Conservation (phyloP, 106 monocot genomes). For the Allium fistulosum region DNA sequence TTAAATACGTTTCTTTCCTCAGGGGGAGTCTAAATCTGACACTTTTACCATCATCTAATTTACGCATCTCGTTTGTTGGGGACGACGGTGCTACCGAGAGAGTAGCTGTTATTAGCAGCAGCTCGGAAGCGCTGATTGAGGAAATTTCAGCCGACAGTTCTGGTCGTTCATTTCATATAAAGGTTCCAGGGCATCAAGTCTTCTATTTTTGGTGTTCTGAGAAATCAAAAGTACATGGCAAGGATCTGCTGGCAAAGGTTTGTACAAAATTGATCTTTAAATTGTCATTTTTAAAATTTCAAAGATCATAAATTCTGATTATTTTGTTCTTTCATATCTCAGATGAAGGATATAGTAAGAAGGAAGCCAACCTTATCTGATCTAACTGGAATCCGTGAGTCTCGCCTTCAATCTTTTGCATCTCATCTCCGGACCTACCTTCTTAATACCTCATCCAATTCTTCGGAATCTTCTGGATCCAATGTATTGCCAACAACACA, state of each 20-base stretch:
- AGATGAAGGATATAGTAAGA: slow-evolving; percentile 82
- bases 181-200: slow-evolving; percentile 26
- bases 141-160: slow-evolving; percentile 76
- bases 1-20: slow-evolving; percentile 8
- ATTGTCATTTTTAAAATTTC: not conserved
- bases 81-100: slow-evolving; percentile 69
- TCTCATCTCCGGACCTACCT: slow-evolving; percentile 62
- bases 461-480: slow-evolving; percentile 3
- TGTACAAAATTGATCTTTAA: slow-evolving; percentile 2
- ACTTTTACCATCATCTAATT: slow-evolving; percentile 70
- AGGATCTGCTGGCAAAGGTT: slow-evolving; percentile 63
- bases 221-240: slow-evolving; percentile 58
- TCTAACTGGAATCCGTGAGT: slow-evolving; percentile 68
- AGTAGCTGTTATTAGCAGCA: slow-evolving; percentile 38
- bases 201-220: slow-evolving; percentile 92
- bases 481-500: slow-evolving; percentile 15
- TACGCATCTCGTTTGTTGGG: slow-evolving; percentile 57
- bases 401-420: slow-evolving; percentile 84
- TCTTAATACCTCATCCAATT: slow-evolving; percentile 20
- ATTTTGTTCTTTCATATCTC: slow-evolving; percentile 1
- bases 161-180: slow-evolving; percentile 66
- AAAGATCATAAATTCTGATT: not conserved
- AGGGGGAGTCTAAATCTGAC: slow-evolving; percentile 80
- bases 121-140: slow-evolving; percentile 40
- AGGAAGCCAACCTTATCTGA: slow-evolving; percentile 66